phyloP scores from a whole-genome alignment of 2,329 filamentous ascomycete species.

The Aspergillus fumigatiaffinis region DNA sequence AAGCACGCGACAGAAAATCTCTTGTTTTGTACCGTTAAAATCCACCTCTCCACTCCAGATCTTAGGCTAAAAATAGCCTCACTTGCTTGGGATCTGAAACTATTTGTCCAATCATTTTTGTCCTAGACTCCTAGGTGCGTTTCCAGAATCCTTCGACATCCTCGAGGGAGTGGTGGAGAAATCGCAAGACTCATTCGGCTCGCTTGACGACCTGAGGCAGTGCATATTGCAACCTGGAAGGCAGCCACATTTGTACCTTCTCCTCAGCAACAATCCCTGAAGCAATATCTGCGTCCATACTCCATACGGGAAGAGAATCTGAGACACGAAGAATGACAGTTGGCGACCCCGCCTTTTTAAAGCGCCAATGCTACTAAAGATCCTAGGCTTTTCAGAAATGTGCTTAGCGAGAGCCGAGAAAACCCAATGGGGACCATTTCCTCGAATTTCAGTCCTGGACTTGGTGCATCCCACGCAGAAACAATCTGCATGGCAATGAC shows the following conservation, averaged over 20 bases:
- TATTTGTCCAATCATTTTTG: slow-evolving; percentile 7
- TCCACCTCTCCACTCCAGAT: slow-evolving; percentile 12
- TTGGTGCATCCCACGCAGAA: not conserved
- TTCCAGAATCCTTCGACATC: slow-evolving; percentile 30
- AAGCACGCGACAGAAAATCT: not conserved
- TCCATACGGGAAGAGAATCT: not conserved
- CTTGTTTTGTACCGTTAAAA: not conserved
- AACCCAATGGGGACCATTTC: not conserved
- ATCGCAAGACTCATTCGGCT: not conserved
- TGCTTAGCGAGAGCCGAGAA: not conserved
- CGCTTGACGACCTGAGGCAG: not conserved
- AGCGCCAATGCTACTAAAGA: not conserved
- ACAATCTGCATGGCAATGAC: not conserved
- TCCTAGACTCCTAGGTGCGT: too few species aligned
- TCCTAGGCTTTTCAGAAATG: not conserved
- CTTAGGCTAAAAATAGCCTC: slow-evolving; percentile 25
- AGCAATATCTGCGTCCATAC: not conserved
- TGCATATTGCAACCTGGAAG: not conserved
- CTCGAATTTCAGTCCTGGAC: not conserved
- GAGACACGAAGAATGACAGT: not conserved
- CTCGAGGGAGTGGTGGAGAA: slow-evolving; percentile 1
- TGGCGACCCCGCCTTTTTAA: not conserved
- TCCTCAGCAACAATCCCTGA: not conserved
- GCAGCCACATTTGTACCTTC: not conserved
- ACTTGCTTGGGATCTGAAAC: slow-evolving; percentile 1